A percentile compares a stretch with the other conserved stretches of the same genome.
These are phyloP conservation scores for Chaetomiaceae sp. DNA, from an alignment of 2,329 filamentous ascomycete genomes.

Conservation along the genomic window DNA sequence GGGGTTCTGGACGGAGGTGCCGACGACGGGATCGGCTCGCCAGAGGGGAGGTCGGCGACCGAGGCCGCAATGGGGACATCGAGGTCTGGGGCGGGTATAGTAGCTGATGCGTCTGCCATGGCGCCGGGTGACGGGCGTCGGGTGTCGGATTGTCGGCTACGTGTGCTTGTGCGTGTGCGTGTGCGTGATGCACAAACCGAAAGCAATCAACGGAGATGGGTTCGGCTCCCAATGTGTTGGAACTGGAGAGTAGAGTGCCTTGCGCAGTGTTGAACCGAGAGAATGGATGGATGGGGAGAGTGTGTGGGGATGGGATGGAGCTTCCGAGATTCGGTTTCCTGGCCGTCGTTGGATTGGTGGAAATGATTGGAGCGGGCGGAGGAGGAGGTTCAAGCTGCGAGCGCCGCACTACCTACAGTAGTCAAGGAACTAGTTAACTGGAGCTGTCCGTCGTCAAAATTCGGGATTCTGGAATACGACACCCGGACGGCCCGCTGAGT, in stretches of 20 bases:
- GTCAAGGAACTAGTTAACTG: too few species aligned
- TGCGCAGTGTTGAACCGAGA: too few species aligned
- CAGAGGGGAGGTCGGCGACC: conserved; percentile 28
- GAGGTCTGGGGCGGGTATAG: conserved; percentile 6
- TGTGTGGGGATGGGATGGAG: background rate
- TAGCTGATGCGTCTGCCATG: conserved; percentile 17
- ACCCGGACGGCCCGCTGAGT: too few species aligned
- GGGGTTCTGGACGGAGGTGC: conserved; percentile 12
- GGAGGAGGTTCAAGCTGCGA: background rate
- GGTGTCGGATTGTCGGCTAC: too few species aligned
- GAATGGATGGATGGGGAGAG: too few species aligned
- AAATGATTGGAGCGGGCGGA: background rate
- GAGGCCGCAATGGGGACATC: conserved; percentile 11
- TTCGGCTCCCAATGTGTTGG: too few species aligned
- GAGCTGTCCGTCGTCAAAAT: too few species aligned
- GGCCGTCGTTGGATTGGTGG: conserved; percentile 8
- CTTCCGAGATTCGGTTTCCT: background rate
- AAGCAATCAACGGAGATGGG: too few species aligned
- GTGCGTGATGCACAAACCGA: too few species aligned
- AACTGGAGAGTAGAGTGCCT: too few species aligned
- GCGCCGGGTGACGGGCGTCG: background rate
- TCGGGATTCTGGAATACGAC: too few species aligned
- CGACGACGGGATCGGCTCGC: conserved; percentile 26
- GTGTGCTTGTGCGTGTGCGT: too few species aligned
- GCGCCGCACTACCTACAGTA: background rate